phyloP scores from a whole-genome alignment of 108 stramenopile species.

The Phaeodactylum tricornutum region DNA sequence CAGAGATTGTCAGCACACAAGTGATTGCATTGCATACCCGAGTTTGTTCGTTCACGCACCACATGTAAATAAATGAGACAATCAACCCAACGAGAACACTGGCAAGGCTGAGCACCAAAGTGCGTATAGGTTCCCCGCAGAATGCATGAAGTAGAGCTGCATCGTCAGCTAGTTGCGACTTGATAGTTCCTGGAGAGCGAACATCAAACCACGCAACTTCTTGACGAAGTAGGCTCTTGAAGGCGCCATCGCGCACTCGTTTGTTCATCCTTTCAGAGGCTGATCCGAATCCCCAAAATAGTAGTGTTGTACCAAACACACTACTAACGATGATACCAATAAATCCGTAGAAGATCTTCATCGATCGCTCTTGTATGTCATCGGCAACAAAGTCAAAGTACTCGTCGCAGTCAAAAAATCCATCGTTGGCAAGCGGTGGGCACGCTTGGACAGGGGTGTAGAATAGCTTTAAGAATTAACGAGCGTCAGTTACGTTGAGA shows the following conservation, averaged over 20 bases:
- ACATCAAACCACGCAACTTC: conserved; percentile 44
- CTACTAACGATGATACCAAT: conserved; percentile 16
- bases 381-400: conserved; percentile 25
- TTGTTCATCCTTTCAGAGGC: conserved; percentile 54
- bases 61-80: conserved; percentile 27
- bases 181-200: conserved; percentile 32
- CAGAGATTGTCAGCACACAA: too few relatives aligned
- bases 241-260: conserved; percentile 46
- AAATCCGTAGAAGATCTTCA: conserved; percentile 18
- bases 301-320: conserved; percentile 32
- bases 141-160: conserved; percentile 48
- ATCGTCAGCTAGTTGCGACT: conserved; percentile 53
- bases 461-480: too few relatives aligned
- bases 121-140: conserved; percentile 50
- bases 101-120: conserved; percentile 27
- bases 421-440: too few relatives aligned
- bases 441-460: too few relatives aligned
- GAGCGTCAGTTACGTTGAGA: too few relatives aligned
- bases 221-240: conserved; percentile 29
- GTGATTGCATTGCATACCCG: background rate
- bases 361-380: conserved; percentile 26
- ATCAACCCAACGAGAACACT: conserved; percentile 47
- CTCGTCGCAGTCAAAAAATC: conserved; percentile 28
- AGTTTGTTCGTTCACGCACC: background rate
- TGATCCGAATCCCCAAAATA: conserved; percentile 47